These are phyloP conservation scores for Thalassia testudinum DNA, from an alignment of 116 monocot genomes.

Conservation along the genomic window DNA sequence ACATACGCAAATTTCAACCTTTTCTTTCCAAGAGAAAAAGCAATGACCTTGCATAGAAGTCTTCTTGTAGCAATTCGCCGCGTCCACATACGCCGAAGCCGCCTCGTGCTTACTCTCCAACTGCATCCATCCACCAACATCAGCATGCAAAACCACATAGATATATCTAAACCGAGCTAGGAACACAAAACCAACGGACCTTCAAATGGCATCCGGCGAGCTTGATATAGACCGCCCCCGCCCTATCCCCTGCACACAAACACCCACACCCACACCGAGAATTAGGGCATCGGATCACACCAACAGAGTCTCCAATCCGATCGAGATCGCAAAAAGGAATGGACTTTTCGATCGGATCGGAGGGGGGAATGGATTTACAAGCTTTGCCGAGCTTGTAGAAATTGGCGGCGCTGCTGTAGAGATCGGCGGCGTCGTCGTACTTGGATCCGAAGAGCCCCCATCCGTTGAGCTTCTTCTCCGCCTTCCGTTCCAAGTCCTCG, in stretches of 20 bases:
- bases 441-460: slow-evolving; percentile 86
- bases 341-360: too few relatives aligned
- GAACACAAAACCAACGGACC: too few relatives aligned
- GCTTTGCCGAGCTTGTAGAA: slow-evolving; percentile 81
- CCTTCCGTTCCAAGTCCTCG: slow-evolving; percentile 72
- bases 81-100: slow-evolving; percentile 85
- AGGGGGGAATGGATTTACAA: slow-evolving; percentile 44
- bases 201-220: slow-evolving; percentile 78
- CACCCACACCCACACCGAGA: not conserved
- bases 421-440: slow-evolving; percentile 79
- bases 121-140: too few relatives aligned
- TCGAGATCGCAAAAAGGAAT: too few relatives aligned
- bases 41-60: slow-evolving; percentile 53
- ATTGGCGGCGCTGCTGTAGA: slow-evolving; percentile 78
- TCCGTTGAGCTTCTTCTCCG: slow-evolving; percentile 88
- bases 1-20: too few relatives aligned
- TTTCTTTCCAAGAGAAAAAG: too few relatives aligned
- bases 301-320: not conserved
- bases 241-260: slow-evolving; percentile 65
- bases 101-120: slow-evolving; percentile 94
- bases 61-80: slow-evolving; percentile 92
- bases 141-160: too few relatives aligned
- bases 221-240: slow-evolving; percentile 73
- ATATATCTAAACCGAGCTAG: too few relatives aligned
- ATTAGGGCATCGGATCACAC: not conserved